Conservation (phyloP, 2,329 filamentous ascomycete species). For the Fusarium staphyleae region DNA sequence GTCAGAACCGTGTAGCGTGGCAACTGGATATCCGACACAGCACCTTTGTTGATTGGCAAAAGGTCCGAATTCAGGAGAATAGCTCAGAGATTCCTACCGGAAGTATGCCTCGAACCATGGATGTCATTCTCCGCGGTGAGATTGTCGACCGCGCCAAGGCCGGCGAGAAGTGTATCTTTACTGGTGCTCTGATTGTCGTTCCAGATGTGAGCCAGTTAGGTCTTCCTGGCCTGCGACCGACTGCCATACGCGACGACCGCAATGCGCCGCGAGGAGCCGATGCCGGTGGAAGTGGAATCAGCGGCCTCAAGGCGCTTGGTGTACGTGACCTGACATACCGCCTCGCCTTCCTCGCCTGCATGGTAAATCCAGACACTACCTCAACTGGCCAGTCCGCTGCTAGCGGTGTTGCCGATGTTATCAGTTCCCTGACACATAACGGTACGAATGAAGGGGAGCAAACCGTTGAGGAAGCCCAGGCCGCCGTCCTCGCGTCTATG, state of each 20-base stretch:
- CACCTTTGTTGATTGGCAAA: slow-evolving; percentile 99
- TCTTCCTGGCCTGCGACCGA: slow-evolving; percentile 83
- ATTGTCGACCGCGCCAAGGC: slow-evolving; percentile 98
- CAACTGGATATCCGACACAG: slow-evolving; percentile 95
- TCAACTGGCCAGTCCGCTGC: slow-evolving; percentile 78
- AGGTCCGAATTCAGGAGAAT: slow-evolving; percentile 97
- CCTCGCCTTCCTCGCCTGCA: slow-evolving; percentile 95
- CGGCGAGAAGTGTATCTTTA: slow-evolving; percentile 98
- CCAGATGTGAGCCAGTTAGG: slow-evolving; percentile 96
- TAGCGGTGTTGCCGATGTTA: slow-evolving; percentile 73
- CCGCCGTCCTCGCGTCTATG: slow-evolving; percentile 85
- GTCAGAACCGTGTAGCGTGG: slow-evolving; percentile 92
- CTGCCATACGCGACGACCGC: slow-evolving; percentile 83
- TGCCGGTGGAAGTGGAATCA: slow-evolving; percentile 83
- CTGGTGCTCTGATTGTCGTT: slow-evolving; percentile 92
- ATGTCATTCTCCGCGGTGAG: slow-evolving; percentile 93
- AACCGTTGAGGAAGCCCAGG: slow-evolving; percentile 84
- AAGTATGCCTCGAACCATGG: slow-evolving; percentile 98
- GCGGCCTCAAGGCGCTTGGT: slow-evolving; percentile 88
- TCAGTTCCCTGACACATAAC: slow-evolving; percentile 75
- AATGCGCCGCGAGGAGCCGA: slow-evolving; percentile 77
- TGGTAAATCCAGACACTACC: slow-evolving; percentile 89
- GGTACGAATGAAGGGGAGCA: slow-evolving; percentile 71
- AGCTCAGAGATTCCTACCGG: slow-evolving; percentile 97
- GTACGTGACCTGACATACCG: slow-evolving; percentile 95